Conservation (phyloP, 768 basidiomycete genomes). For the Sporobolomyces pararoseus region DNA sequence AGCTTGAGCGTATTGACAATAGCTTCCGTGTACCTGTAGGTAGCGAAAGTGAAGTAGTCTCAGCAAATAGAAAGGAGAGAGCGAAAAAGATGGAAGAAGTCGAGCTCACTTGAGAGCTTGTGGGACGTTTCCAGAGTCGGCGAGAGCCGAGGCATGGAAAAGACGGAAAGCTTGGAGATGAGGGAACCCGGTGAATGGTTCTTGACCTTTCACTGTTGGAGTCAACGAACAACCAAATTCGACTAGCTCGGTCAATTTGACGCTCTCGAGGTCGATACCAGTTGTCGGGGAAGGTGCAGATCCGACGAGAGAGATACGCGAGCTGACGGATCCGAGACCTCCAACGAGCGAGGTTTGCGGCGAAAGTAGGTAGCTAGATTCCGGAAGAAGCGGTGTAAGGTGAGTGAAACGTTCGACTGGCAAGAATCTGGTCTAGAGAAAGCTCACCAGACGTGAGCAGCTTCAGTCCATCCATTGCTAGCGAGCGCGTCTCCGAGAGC, state of each 20-base stretch:
- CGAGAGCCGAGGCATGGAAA: conserved; percentile 67
- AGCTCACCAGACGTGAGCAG: conserved; percentile 84
- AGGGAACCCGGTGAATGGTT: conserved; percentile 72
- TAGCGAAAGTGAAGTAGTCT: not conserved
- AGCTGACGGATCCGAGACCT: conserved; percentile 63
- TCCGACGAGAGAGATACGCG: conserved; percentile 71
- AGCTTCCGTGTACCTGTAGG: conserved; percentile 87
- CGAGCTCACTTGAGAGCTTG: conserved; percentile 67
- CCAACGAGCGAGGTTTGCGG: conserved; percentile 72
- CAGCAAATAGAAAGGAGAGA: conserved; percentile 13
- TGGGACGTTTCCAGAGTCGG: conserved; percentile 75
- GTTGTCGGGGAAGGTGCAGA: conserved; percentile 52
- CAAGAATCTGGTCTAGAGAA: not conserved
- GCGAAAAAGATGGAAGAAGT: no score
- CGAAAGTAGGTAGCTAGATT: conserved; percentile 75
- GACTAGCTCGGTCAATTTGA: conserved; percentile 81
- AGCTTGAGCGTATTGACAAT: conserved; percentile 60
- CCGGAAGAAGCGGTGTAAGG: not conserved
- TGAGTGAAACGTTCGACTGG: conserved; percentile 9
- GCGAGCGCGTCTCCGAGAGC: conserved; percentile 78
- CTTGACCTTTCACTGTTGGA: conserved; percentile 75
- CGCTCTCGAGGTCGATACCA: conserved; percentile 63
- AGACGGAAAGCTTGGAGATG: conserved; percentile 85
- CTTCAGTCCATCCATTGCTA: conserved; percentile 68
- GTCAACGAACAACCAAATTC: conserved; percentile 72